A percentile compares a stretch with the other conserved stretches of the same genome.
Conservation (phyloP, 2,329 filamentous ascomycete species). For the Colletotrichum simmondsii region DNA sequence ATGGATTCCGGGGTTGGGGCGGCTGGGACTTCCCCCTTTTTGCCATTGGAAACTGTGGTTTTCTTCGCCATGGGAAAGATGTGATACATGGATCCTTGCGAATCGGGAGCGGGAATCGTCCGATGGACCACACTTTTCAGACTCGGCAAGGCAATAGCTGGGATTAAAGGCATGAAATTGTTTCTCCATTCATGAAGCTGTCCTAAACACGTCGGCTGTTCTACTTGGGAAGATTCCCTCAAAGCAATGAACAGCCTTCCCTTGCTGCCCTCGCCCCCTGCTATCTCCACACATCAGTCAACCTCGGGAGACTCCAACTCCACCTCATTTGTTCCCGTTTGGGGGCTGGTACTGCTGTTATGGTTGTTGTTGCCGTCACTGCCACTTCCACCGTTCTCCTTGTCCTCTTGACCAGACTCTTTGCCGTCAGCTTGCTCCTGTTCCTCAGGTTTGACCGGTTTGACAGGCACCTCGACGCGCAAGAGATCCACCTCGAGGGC, state of each 20-base stretch:
- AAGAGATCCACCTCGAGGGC: background rate
- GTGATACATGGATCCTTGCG: background rate
- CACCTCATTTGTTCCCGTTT: background rate
- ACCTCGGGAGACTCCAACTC: background rate
- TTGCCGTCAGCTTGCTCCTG: background rate
- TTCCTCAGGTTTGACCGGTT: background rate
- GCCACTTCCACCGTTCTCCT: background rate
- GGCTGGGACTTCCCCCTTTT: background rate
- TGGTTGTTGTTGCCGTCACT: background rate
- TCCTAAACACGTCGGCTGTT: background rate
- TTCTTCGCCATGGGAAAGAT: background rate
- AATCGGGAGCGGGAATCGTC: background rate
- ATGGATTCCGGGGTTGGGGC: background rate
- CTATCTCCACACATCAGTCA: background rate
- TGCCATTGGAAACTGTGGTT: background rate
- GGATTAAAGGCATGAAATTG: background rate
- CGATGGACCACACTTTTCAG: background rate
- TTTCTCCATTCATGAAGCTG: background rate
- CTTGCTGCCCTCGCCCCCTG: background rate
- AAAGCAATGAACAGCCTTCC: background rate
- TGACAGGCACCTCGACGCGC: background rate
- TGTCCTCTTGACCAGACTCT: no score
- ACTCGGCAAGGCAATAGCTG: background rate
- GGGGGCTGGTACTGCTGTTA: no score
- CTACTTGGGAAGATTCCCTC: background rate